phyloP scores from a whole-genome alignment of 371 early-diverging fungal genomes.

The Mortierella sp. region DNA sequence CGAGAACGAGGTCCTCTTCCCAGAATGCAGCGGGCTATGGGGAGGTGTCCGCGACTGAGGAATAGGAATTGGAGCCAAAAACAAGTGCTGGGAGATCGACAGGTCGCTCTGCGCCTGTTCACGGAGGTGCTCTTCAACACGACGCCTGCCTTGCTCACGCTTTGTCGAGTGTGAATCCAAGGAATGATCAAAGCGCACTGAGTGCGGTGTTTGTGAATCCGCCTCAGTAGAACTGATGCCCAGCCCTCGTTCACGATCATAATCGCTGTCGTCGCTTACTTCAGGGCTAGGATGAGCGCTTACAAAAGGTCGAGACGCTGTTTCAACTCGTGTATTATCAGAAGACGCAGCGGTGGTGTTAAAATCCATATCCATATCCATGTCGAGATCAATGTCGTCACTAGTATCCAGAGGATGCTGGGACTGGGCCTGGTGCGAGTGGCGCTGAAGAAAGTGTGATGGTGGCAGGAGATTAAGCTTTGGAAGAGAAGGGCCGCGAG shows the following conservation, averaged over 20 bases:
- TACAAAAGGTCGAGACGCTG: conserved; percentile 37
- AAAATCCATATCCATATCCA: conserved; percentile 41
- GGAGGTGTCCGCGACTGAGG: conserved; percentile 36
- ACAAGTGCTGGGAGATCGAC: conserved; percentile 33
- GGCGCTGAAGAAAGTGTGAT: conserved; percentile 23
- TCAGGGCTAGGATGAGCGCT: conserved; percentile 49
- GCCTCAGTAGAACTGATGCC: neutral
- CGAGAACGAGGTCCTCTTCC: conserved; percentile 36
- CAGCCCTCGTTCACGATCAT: conserved; percentile 18
- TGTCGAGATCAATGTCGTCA: conserved; percentile 12
- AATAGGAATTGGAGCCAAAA: conserved; percentile 49
- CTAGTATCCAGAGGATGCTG: conserved; percentile 31
- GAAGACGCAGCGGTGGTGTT: conserved; percentile 8
- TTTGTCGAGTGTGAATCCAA: conserved; percentile 7
- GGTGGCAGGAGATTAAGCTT: conserved; percentile 41
- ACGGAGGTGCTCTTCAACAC: conserved; percentile 2
- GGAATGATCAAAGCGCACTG: conserved; percentile 3
- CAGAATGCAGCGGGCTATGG: conserved; percentile 24
- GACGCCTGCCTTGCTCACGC: conserved; percentile 3
- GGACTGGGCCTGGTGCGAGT: conserved; percentile 6
- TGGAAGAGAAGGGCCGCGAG: conserved; percentile 25
- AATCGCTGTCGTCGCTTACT: conserved; percentile 44
- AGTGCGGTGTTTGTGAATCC: conserved; percentile 1
- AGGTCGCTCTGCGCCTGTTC: conserved; percentile 19
- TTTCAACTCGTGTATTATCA: too few species aligned